These are phyloP conservation scores for Austroboletus novae-zelandiae DNA, from an alignment of 1,284 basidiomycete species.

Conservation along the genomic window DNA sequence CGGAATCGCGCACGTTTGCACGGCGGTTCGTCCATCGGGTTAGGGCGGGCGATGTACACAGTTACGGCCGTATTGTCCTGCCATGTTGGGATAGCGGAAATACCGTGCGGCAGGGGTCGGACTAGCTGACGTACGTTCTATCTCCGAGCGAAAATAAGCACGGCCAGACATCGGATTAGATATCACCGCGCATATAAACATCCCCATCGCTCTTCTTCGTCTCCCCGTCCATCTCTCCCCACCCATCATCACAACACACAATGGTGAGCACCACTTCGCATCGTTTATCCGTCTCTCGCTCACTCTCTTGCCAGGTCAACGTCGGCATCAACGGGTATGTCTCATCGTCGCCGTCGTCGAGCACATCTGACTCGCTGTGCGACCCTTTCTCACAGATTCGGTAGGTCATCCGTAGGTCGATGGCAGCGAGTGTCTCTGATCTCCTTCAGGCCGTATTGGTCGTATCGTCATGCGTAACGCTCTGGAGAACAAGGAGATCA, in stretches of 20 bases:
- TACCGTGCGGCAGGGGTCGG: slow-evolving; percentile 13
- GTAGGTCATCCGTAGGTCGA: slow-evolving; percentile 44
- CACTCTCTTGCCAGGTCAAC: slow-evolving; percentile 51
- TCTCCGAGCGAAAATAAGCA: slow-evolving; percentile 25
- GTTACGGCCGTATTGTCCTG: slow-evolving; percentile 11
- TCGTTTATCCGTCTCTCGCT: neutral
- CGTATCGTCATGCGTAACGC: slow-evolving; percentile 98
- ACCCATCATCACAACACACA: slow-evolving; percentile 7
- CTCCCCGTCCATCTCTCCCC: slow-evolving; percentile 3
- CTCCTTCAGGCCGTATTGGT: slow-evolving; percentile 85
- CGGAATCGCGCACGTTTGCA: slow-evolving; percentile 5
- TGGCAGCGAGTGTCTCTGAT: neutral
- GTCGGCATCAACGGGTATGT: slow-evolving; percentile 92
- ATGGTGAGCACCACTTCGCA: slow-evolving; percentile 20
- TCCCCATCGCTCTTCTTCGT: neutral
- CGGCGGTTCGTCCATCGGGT: neutral
- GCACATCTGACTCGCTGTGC: slow-evolving; percentile 14
- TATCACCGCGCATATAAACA: slow-evolving; percentile 25
- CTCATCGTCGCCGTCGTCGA: neutral
- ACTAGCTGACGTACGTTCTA: slow-evolving; percentile 16
- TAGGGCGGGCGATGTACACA: slow-evolving; percentile 6
- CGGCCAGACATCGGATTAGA: slow-evolving; percentile 23
- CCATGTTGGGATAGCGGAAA: neutral
- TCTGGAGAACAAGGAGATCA: slow-evolving; percentile 71
- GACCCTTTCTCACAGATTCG: slow-evolving; percentile 59